These are phyloP conservation scores for Suillus subalutaceus DNA, from an alignment of 768 basidiomycete genomes.

Conservation along the genomic window DNA sequence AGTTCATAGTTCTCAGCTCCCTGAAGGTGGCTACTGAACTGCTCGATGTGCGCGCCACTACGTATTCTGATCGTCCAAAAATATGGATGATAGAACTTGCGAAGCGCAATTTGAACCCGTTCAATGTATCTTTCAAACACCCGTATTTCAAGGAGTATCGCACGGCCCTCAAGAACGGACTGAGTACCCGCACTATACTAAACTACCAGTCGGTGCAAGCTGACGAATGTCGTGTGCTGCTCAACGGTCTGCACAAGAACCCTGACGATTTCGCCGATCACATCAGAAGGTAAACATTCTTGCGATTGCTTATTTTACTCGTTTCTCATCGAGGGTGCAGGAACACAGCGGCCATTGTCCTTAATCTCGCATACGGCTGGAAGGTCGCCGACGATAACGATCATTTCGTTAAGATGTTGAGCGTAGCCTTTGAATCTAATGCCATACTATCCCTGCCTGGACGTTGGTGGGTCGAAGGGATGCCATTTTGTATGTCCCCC, in stretches of 20 bases:
- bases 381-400: neutral
- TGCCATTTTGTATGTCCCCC: neutral
- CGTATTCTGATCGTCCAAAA: constrained; percentile 3
- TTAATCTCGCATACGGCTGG: neutral
- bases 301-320: neutral
- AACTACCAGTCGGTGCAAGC: constrained; percentile 1
- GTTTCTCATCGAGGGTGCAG: neutral
- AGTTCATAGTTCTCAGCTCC: neutral
- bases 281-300: neutral
- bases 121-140: neutral
- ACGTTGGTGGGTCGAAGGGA: neutral
- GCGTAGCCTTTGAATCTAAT: no score
- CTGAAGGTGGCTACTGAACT: neutral
- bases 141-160: constrained; percentile 6
- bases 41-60: neutral
- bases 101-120: neutral
- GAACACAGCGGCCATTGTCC: neutral
- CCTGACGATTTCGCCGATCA: neutral
- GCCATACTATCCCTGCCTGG: neutral
- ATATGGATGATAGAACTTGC: neutral
- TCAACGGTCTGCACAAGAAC: neutral
- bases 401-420: neutral
- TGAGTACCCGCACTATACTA: neutral
- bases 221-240: constrained; percentile 1
- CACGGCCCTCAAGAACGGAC: neutral